Base-by-base conservation (phyloP, 2,329 filamentous ascomycete genomes). In the Fulvia fulva region DNA sequence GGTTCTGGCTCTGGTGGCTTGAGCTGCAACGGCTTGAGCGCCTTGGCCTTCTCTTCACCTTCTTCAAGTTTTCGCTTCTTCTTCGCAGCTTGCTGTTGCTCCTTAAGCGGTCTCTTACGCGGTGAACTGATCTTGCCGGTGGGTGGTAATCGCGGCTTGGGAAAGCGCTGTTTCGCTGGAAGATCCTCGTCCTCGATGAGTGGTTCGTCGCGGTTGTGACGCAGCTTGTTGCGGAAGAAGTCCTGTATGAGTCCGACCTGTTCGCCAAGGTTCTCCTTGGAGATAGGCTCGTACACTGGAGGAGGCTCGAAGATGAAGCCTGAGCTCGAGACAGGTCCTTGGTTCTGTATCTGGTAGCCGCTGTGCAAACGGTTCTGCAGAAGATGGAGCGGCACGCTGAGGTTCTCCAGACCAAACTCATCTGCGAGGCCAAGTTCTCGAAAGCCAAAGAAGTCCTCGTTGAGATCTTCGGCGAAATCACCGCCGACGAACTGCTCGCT, bases 391-490 rank as follows among this genome's bases (percentile, higher is more conserved):
- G 95, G 94, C 34, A 99, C 94, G 54, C 90, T 92, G 61, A 97
- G 84, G 65, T 89, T 89, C 30, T 93, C 87, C 61, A 94, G 81
- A 19, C 92, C 92, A 71, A 97, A 88, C 72, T 99, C 94, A 67
- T 87, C 88, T 69, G 96, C 91, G 58, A 99, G 82, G 45, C 94
- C 94, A 47, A 99, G 84, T 60, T 96, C 92, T 71, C 91, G 92
- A 83, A 99, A 97, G 26, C 94, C 94, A 70, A 99, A 99, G 83
- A 97, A 99, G 76, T 99, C 94, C 78, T 99, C 94, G 61, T 92
- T 93, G 12, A 99, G 88, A 67, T 99, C 94, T 72, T 97, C 94
- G 0, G 94, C 94, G 73, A 99, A 99, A 74, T 99, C 94, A 61
- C 94, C 94, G 47, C 90, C 91, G 50, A 97, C 87, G 67, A 97